A percentile compares a stretch with the other conserved stretches of the same genome.
Conservation (phyloP, 1,284 basidiomycete genomes). For the Coniophora puteana region DNA sequence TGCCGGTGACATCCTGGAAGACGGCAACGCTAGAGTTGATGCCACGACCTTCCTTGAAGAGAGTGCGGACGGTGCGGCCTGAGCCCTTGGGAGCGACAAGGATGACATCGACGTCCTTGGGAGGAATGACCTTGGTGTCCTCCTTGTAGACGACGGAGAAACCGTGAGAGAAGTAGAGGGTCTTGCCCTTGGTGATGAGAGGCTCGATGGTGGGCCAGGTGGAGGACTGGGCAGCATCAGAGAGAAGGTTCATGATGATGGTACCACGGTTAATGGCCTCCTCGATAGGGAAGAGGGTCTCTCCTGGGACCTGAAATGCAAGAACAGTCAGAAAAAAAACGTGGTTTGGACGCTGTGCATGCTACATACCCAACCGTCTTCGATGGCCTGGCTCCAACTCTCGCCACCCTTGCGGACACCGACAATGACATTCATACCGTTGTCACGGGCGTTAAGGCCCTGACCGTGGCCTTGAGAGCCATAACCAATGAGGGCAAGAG, state of each 20-base stretch:
- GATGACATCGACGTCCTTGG: conserved; percentile 95
- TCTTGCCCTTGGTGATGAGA: conserved; percentile 98
- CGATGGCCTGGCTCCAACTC: conserved; percentile 93
- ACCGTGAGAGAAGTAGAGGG: conserved; percentile 99
- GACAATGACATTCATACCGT: conserved; percentile 97
- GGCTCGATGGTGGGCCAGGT: conserved; percentile 90
- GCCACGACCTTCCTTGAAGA: conserved; percentile 99
- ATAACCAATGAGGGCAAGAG: conserved; percentile 97
- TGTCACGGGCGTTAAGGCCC: conserved; percentile 98
- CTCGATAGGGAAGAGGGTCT: conserved; percentile 98
- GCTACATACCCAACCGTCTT: conserved; percentile 89
- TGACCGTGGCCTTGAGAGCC: conserved; percentile 99
- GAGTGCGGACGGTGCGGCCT: conserved; percentile 96
- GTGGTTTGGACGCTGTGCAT: not conserved
- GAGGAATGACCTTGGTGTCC: conserved; percentile 92
- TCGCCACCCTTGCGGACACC: conserved; percentile 97
- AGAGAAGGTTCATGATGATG: conserved; percentile 99
- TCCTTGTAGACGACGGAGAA: conserved; percentile 99
- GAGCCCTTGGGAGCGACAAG: conserved; percentile 99
- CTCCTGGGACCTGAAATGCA: conserved; percentile 74
- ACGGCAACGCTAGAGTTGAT: conserved; percentile 91
- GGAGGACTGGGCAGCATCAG: conserved; percentile 95
- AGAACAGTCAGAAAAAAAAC: conserved; percentile 1
- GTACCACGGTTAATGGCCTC: conserved; percentile 96
- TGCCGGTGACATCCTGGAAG: conserved; percentile 94